Percentiles rank a stretch among this genome's conserved stretches.
phyloP scores from a whole-genome alignment of 1,139 yeast species.

The Petasospora fabianii region DNA sequence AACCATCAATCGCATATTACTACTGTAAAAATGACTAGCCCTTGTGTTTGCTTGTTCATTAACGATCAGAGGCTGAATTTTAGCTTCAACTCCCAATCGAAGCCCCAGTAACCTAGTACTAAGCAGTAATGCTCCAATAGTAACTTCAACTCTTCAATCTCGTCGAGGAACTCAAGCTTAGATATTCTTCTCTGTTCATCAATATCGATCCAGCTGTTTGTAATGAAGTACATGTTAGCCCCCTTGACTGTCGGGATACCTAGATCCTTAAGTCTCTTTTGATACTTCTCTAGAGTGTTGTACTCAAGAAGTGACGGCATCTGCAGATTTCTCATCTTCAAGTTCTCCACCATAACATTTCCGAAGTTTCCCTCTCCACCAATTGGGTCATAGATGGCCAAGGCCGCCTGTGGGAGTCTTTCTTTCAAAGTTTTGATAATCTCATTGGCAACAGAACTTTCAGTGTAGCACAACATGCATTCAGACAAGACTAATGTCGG shows the following conservation, averaged over 20 bases:
- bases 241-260: constrained; percentile 32
- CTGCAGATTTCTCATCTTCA: constrained; percentile 57
- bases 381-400: constrained; percentile 83
- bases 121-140: constrained; percentile 77
- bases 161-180: constrained; percentile 77
- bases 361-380: constrained; percentile 79
- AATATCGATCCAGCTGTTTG: constrained; percentile 51
- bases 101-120: constrained; percentile 31
- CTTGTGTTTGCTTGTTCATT: too few species aligned
- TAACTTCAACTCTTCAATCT: constrained; percentile 77
- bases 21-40: too few species aligned
- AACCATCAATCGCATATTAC: too few species aligned
- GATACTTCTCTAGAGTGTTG: constrained; percentile 47
- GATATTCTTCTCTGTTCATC: constrained; percentile 53
- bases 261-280: constrained; percentile 31
- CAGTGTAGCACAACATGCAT: constrained; percentile 83
- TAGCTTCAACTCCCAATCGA: constrained; percentile 14
- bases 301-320: constrained; percentile 57
- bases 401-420: constrained; percentile 31
- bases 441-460: constrained; percentile 50
- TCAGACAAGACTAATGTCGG: constrained; percentile 83
- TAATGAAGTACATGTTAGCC: constrained; percentile 57
- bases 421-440: constrained; percentile 37
- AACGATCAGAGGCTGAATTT: neutral
- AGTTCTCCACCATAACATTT: constrained; percentile 70